Evolutionary conservation across 495 filamentous ascomycete species (phyloP).

Genomic region (Diplogelasinospora grovesii): DNA sequence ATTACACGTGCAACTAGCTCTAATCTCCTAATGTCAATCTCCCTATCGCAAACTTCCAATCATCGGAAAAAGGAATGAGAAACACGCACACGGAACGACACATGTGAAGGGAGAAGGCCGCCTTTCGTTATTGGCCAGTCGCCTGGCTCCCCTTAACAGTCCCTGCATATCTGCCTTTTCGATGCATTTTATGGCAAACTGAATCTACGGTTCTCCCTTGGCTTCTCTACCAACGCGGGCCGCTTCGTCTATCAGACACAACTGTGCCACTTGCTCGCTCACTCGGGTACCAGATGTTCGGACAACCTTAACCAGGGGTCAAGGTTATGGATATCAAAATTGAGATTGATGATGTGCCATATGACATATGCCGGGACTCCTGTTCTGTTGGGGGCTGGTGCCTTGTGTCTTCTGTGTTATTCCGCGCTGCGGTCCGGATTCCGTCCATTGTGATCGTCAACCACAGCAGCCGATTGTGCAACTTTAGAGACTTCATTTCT

Average conservation of each 20-base stretch:
- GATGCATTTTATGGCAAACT: background rate
- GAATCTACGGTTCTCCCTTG: background rate
- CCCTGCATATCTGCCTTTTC: too few species aligned
- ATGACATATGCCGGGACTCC: conserved; percentile 2
- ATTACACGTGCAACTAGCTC: background rate
- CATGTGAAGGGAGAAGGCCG: background rate
- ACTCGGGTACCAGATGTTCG: too few species aligned
- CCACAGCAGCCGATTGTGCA: conserved; percentile 2
- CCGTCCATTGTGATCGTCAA: background rate
- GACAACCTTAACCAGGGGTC: too few species aligned
- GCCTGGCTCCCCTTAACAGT: too few species aligned
- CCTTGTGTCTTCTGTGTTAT: background rate
- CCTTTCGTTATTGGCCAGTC: too few species aligned
- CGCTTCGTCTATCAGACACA: too few species aligned
- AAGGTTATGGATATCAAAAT: background rate
- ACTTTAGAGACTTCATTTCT: background rate
- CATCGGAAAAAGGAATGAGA: background rate
- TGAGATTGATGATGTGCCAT: background rate
- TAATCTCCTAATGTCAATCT: too few species aligned
- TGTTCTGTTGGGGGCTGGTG: background rate
- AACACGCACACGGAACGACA: background rate
- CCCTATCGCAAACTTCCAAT: background rate
- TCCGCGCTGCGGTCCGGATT: conserved; percentile 1
- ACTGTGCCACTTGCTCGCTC: too few species aligned
- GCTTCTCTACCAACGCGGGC: too few species aligned